phyloP scores from a whole-genome alignment of 2,329 filamentous ascomycete genomes.

The Botryotinia globosa region DNA sequence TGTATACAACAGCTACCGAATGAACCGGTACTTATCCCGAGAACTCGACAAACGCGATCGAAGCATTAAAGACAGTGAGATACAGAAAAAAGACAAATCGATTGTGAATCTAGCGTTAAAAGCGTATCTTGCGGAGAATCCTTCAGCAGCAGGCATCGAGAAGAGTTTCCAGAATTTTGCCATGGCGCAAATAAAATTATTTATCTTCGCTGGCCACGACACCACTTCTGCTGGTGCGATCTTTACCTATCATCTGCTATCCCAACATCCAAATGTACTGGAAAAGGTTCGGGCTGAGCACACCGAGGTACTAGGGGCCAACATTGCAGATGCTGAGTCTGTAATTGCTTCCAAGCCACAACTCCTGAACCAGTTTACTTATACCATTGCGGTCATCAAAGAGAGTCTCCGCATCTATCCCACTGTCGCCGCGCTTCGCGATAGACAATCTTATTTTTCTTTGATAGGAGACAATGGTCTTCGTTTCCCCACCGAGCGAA shows the following conservation, averaged over 20 bases:
- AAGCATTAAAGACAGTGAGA: neutral
- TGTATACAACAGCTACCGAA: constrained; percentile 3
- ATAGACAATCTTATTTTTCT: neutral
- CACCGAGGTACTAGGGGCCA: constrained; percentile 25
- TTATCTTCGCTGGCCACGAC: constrained; percentile 34
- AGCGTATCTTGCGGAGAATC: constrained; percentile 8
- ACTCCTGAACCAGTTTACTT: constrained; percentile 26
- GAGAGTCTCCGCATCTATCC: constrained; percentile 18
- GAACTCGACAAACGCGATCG: neutral
- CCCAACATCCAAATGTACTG: constrained; percentile 22
- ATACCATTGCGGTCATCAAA: constrained; percentile 29
- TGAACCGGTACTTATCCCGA: constrained; percentile 6
- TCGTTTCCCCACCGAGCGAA: neutral
- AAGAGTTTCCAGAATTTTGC: constrained; percentile 1
- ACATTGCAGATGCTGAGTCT: constrained; percentile 14
- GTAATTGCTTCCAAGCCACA: constrained; percentile 21
- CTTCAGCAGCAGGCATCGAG: neutral
- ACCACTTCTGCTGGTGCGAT: constrained; percentile 24
- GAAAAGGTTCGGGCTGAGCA: constrained; percentile 27
- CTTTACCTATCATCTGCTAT: constrained; percentile 25
- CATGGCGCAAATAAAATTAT: constrained; percentile 18
- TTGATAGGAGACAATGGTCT: neutral
- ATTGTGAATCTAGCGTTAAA: constrained; percentile 11
- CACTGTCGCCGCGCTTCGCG: neutral
- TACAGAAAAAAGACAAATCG: neutral